These are phyloP conservation scores for Hypoxylon perforatum DNA, from an alignment of 495 filamentous ascomycete genomes.

Conservation along the genomic window DNA sequence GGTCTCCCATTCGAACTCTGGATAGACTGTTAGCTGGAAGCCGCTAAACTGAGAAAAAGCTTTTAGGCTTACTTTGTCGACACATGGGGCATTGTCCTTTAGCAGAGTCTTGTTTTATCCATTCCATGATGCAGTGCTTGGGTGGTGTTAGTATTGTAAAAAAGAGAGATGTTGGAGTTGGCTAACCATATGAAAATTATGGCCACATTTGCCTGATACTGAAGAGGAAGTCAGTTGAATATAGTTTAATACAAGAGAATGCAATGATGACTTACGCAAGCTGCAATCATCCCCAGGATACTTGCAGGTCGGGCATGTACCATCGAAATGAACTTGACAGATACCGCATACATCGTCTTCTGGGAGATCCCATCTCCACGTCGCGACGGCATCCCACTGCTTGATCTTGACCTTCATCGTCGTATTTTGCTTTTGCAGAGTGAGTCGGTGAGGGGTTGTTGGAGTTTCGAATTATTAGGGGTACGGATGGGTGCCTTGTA, in stretches of 20 bases:
- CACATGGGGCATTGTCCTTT: conserved; percentile 99
- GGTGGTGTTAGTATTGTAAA: conserved; percentile 24
- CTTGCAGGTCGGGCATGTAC: conserved; percentile 97
- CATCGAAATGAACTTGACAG: conserved; percentile 97
- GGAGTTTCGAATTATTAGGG: not conserved
- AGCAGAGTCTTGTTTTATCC: conserved; percentile 93
- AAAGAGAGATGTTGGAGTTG: conserved; percentile 1
- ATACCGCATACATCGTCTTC: conserved; percentile 99
- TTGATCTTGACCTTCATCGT: conserved; percentile 94
- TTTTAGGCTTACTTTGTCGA: conserved; percentile 77
- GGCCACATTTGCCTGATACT: conserved; percentile 96
- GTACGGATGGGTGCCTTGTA: too few relatives aligned
- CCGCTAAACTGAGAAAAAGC: not conserved
- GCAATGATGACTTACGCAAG: conserved; percentile 70
- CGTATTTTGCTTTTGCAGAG: not conserved
- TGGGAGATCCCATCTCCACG: conserved; percentile 97
- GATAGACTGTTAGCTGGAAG: conserved; percentile 37
- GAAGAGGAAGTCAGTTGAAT: conserved; percentile 14
- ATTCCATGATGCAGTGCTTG: conserved; percentile 94
- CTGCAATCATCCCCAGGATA: conserved; percentile 97
- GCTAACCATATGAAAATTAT: conserved; percentile 95
- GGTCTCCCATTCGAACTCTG: conserved; percentile 76
- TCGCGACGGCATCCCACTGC: conserved; percentile 91
- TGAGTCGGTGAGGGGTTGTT: not conserved
- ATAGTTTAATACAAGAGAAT: conserved; percentile 8